Base-by-base conservation (phyloP, 2,329 filamentous ascomycete genomes). In the Pseudogymnoascus sp. region DNA sequence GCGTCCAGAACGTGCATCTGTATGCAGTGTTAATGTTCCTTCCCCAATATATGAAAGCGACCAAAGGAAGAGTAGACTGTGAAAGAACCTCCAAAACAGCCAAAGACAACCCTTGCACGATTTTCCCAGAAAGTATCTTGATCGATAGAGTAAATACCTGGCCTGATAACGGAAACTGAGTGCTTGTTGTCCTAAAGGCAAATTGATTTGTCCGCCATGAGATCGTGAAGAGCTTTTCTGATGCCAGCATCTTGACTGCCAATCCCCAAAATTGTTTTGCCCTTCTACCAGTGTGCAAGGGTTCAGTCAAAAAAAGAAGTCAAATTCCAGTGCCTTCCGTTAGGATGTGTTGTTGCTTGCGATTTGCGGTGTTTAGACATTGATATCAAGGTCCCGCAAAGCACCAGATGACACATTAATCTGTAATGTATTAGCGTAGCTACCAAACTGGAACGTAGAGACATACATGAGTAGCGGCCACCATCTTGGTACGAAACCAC, bases 391-490 rank as follows among this genome's bases (percentile, higher is more conserved):
- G 9, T 32, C 47, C 6, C 28, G 11, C 22, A 54, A 54, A 25
- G 9, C n/a, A 30, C 28, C 47, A 4, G 28, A 34, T 9, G 28
- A 32, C 32, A 18, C 32, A 32, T 34, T 34, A 54, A 18, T 34
- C 47, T 54, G 47, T 54, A 54, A 54, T 32, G 32, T 32, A 34
- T 54, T 54, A 54, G 47, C 30, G 32, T 20, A 32, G n/a, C 47
- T 32, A 12, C 16, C n/a, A 20, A 18, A 54, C 11, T 32, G 28
- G 25, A 20, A 9, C 11, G 11, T 22, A 32, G 28, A 54, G 28
- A 32, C 28, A 20, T 54, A 54, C 85, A 71, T 97, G 90, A 57
- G 85, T 84, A 58, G 78, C 73, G 32, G 74, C 72, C 62, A 80
- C 73, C 60, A 74, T 72, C 64, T 70, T 70, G 58, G 68, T 58